Percentiles rank a stretch among this genome's conserved stretches.
Evolutionary conservation across 2,329 filamentous ascomycete genomes (phyloP).

Genomic region (Fonsecaea erecta): DNA sequence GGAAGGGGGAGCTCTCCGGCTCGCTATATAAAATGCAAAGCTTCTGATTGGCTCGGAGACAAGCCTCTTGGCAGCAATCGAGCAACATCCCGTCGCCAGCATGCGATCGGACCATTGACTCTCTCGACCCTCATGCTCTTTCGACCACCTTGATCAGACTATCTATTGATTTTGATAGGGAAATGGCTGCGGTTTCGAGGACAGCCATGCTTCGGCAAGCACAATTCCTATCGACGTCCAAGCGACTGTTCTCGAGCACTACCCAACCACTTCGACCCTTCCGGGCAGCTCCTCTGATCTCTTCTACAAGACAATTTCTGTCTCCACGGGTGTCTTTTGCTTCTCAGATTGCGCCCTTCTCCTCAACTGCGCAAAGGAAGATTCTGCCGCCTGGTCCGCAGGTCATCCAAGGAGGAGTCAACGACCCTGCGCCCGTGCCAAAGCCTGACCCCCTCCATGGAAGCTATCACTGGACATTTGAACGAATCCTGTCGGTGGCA

Average conservation of each 20-base stretch:
- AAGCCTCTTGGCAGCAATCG: constrained; percentile 15
- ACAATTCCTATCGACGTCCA: constrained; percentile 29
- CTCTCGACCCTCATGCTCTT: constrained; percentile 10
- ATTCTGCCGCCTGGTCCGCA: constrained; percentile 85
- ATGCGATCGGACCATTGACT: constrained; percentile 16
- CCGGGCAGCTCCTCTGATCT: constrained; percentile 28
- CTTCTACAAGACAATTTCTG: constrained; percentile 19
- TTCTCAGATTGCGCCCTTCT: constrained; percentile 74
- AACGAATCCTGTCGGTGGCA: constrained; percentile 76
- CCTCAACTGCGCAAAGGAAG: constrained; percentile 74
- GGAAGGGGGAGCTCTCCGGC: background rate
- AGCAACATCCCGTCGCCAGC: constrained; percentile 14
- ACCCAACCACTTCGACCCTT: constrained; percentile 30
- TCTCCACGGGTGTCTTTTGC: constrained; percentile 22
- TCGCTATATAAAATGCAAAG: constrained; percentile 16
- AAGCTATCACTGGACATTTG: constrained; percentile 98
- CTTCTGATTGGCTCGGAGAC: constrained; percentile 19
- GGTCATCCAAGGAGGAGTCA: constrained; percentile 76
- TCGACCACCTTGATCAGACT: constrained; percentile 9
- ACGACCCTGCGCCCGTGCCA: constrained; percentile 81
- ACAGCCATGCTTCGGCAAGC: constrained; percentile 32
- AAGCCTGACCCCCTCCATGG: constrained; percentile 76
- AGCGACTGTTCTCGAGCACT: constrained; percentile 27
- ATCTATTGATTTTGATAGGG: constrained; percentile 7
- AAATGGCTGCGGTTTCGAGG: constrained; percentile 33